These are phyloP conservation scores for Cercospora beticola DNA, from an alignment of 2,329 filamentous ascomycete species.

Conservation along the genomic window DNA sequence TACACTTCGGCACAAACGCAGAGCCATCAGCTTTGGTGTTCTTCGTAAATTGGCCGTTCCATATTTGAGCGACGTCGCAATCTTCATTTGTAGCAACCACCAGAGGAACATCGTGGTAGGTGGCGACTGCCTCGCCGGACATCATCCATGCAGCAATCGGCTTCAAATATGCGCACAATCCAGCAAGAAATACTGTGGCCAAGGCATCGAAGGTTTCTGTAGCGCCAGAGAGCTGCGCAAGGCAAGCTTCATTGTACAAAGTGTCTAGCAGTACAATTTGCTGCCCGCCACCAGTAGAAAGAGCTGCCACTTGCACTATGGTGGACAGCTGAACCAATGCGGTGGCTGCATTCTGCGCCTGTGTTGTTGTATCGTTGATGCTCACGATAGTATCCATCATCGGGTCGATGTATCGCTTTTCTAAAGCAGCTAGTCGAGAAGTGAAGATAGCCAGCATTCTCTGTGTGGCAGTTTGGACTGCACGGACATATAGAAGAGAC, in stretches of 20 bases:
- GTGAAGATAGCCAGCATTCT: constrained; percentile 61
- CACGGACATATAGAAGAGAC: constrained; percentile 57
- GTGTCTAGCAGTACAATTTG: constrained; percentile 75
- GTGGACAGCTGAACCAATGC: constrained; percentile 64
- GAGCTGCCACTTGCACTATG: constrained; percentile 48
- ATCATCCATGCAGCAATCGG: constrained; percentile 85
- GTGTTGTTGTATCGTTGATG: constrained; percentile 60
- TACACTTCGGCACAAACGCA: constrained; percentile 71
- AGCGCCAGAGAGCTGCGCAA: constrained; percentile 69
- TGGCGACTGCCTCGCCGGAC: constrained; percentile 62
- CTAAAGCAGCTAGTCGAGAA: constrained; percentile 56
- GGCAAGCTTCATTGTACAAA: constrained; percentile 68
- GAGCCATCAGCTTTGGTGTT: constrained; percentile 59
- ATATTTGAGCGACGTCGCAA: constrained; percentile 65
- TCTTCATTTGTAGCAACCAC: constrained; percentile 70
- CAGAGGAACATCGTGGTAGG: constrained; percentile 52
- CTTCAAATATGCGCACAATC: constrained; percentile 76
- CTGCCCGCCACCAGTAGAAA: constrained; percentile 45
- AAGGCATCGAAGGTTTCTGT: constrained; percentile 61
- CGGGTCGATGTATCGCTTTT: constrained; percentile 60
- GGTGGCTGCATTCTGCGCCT: constrained; percentile 55
- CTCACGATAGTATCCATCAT: constrained; percentile 61
- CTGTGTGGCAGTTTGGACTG: constrained; percentile 65
- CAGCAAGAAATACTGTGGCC: constrained; percentile 71
- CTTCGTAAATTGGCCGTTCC: constrained; percentile 73